Evolutionary conservation across 495 filamentous ascomycete species (phyloP).

Genomic region (Eremomyces bilateralis): DNA sequence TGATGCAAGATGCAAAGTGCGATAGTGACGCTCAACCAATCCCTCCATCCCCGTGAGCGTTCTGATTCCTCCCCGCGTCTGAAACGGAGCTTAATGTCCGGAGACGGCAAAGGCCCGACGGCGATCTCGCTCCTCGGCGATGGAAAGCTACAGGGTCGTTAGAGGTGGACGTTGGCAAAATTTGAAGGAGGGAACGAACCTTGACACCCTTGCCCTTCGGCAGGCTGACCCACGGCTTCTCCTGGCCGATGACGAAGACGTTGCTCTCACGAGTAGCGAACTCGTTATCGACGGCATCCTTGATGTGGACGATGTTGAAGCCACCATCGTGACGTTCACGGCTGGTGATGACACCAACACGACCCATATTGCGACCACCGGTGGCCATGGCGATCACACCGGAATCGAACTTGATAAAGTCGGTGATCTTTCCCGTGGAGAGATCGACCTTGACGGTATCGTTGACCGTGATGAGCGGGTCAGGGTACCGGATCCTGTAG

Average conservation of each 20-base stretch:
- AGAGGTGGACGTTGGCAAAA: background rate
- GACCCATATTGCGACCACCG: conserved; percentile 98
- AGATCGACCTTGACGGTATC: conserved; percentile 99
- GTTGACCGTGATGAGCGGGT: conserved; percentile 96
- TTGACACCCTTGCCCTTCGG: conserved; percentile 99
- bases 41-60: too few relatives aligned
- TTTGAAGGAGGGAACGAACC: conserved; percentile 22
- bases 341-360: conserved; percentile 99
- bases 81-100: conserved; percentile 39
- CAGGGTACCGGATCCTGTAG: conserved; percentile 89
- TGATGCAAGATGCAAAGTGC: too few relatives aligned
- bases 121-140: conserved; percentile 95
- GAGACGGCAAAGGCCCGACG: conserved; percentile 61
- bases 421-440: conserved; percentile 83
- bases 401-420: conserved; percentile 94
- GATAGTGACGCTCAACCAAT: too few relatives aligned
- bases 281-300: conserved; percentile 98
- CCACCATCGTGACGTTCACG: conserved; percentile 98
- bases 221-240: conserved; percentile 96
- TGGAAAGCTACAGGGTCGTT: conserved; percentile 40
- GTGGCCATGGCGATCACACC: conserved; percentile 94
- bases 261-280: conserved; percentile 97
- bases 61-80: too few relatives aligned
- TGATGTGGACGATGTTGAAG: conserved; percentile 98
- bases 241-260: conserved; percentile 91